Percentiles rank a stretch among this genome's conserved stretches.
phyloP scores from a whole-genome alignment of 1,284 basidiomycete species.

The Ganoderma sp. region DNA sequence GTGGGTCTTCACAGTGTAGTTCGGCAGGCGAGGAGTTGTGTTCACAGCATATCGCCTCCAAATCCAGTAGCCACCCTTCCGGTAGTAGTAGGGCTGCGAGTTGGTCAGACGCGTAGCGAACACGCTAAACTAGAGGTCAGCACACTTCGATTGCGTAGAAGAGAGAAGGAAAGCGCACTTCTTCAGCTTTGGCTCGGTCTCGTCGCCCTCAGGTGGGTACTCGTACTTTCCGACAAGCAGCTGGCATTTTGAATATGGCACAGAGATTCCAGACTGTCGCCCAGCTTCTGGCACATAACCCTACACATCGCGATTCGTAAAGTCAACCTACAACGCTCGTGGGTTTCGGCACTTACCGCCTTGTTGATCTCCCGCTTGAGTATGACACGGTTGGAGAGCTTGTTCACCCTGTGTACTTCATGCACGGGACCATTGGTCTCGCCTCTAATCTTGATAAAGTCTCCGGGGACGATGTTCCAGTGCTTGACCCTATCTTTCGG shows the following conservation, averaged over 20 bases:
- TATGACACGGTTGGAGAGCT: slow-evolving; percentile 72
- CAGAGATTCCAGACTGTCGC: slow-evolving; percentile 49
- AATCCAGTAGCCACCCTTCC: slow-evolving; percentile 54
- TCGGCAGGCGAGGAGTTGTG: slow-evolving; percentile 64
- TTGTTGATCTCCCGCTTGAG: slow-evolving; percentile 57
- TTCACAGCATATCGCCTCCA: slow-evolving; percentile 72
- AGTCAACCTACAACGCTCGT: not conserved
- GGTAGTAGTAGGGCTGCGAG: slow-evolving; percentile 62
- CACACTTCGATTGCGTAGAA: too few relatives aligned
- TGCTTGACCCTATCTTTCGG: slow-evolving; percentile 76
- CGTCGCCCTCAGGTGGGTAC: slow-evolving; percentile 54
- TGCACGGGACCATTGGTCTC: slow-evolving; percentile 63
- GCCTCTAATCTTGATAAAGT: slow-evolving; percentile 72
- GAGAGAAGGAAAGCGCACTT: slow-evolving; percentile 49
- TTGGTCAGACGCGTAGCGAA: slow-evolving; percentile 75
- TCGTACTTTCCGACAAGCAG: slow-evolving; percentile 72
- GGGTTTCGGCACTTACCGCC: slow-evolving; percentile 39
- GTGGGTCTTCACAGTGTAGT: slow-evolving; percentile 45
- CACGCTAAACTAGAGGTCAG: slow-evolving; percentile 52
- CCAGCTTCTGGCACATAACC: slow-evolving; percentile 37
- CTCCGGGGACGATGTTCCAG: slow-evolving; percentile 88
- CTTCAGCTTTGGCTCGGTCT: slow-evolving; percentile 46
- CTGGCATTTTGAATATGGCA: slow-evolving; percentile 80
- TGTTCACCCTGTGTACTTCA: slow-evolving; percentile 76
- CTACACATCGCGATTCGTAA: not conserved